phyloP scores from a whole-genome alignment of 2,329 filamentous ascomycete species.

The Aaosphaeria pasadenensis region DNA sequence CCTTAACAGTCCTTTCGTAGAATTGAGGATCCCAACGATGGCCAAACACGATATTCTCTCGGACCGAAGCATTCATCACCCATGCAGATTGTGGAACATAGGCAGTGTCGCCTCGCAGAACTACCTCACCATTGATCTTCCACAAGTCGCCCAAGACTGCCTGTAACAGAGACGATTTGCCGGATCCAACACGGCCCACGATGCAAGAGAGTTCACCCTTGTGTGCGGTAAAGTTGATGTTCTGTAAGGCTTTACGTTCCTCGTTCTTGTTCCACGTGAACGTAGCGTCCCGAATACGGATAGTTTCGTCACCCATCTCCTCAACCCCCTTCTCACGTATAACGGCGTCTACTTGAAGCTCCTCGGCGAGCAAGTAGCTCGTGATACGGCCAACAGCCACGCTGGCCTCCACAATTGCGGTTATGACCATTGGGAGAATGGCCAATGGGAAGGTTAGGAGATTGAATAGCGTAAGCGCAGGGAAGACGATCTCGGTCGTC shows the following conservation, averaged over 20 bases:
- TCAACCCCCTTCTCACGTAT: constrained; percentile 65
- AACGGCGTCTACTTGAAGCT: constrained; percentile 84
- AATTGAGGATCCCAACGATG: constrained; percentile 91
- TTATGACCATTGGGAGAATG: constrained; percentile 96
- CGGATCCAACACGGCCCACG: constrained; percentile 89
- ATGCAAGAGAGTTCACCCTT: constrained; percentile 93
- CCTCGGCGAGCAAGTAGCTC: constrained; percentile 80
- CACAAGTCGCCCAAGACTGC: constrained; percentile 86
- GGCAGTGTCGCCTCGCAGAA: constrained; percentile 76
- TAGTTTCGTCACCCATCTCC: constrained; percentile 78
- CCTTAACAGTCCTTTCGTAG: constrained; percentile 88
- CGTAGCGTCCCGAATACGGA: constrained; percentile 77
- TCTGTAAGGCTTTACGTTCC: constrained; percentile 63
- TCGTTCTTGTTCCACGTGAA: constrained; percentile 95
- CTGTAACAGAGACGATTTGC: constrained; percentile 91
- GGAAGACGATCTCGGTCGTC: constrained; percentile 94
- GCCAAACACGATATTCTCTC: constrained; percentile 95
- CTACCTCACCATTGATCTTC: constrained; percentile 81
- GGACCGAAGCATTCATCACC: constrained; percentile 97
- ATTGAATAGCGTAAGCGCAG: constrained; percentile 90
- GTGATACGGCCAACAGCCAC: constrained; percentile 87
- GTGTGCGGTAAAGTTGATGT: constrained; percentile 83
- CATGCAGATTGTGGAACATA: constrained; percentile 93
- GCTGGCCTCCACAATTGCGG: constrained; percentile 90
- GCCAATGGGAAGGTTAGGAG: constrained; percentile 91